phyloP scores from a whole-genome alignment of 2,329 filamentous ascomycete genomes.

The Diaporthe ampelina region DNA sequence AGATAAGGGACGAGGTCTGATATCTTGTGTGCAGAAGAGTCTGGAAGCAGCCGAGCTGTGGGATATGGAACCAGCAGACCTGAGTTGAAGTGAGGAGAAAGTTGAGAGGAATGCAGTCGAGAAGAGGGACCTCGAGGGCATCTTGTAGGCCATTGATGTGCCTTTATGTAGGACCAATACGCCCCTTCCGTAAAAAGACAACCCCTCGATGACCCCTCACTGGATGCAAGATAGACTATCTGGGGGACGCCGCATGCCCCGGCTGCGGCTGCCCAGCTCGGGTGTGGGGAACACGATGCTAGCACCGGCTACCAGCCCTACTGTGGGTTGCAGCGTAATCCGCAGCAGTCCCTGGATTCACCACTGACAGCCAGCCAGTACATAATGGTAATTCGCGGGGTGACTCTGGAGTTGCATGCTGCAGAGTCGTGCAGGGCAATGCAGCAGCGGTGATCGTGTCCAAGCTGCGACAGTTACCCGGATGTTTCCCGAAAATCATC shows the following conservation, averaged over 20 bases:
- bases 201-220: constrained; percentile 33
- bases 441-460: constrained; percentile 21
- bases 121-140: constrained; percentile 20
- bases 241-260: constrained; percentile 14
- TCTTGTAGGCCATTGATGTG: constrained; percentile 11
- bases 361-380: constrained; percentile 2
- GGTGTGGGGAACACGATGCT: constrained; percentile 21
- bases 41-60: background rate
- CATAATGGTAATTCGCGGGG: constrained; percentile 2
- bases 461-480: constrained; percentile 27
- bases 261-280: background rate
- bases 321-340: background rate
- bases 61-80: background rate
- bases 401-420: constrained; percentile 1
- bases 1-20: constrained; percentile 7
- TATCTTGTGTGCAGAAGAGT: background rate
- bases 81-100: background rate
- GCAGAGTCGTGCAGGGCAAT: background rate
- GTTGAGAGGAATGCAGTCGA: constrained; percentile 20
- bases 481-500: constrained; percentile 28
- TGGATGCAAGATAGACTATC: constrained; percentile 24
- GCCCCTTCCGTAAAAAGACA: background rate
- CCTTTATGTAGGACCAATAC: constrained; percentile 17
- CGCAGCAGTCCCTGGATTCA: background rate
- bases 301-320: background rate